phyloP scores from a whole-genome alignment of 768 basidiomycete species.

The Tricholoma bakamatsutake region DNA sequence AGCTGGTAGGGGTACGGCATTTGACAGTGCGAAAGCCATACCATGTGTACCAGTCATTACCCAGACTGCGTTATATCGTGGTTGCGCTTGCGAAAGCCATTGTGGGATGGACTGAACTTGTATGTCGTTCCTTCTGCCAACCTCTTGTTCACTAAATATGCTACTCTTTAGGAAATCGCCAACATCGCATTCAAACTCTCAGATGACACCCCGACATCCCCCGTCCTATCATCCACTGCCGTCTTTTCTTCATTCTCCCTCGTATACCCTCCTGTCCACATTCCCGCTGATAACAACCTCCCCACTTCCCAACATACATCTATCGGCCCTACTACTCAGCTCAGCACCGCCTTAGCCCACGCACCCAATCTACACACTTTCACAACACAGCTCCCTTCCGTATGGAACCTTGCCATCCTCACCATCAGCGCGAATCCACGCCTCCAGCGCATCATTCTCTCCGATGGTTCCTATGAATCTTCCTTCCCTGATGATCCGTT shows the following conservation, averaged over 20 bases:
- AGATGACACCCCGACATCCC: slow-evolving; percentile 29
- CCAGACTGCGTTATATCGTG: slow-evolving; percentile 39
- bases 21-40: slow-evolving; percentile 48
- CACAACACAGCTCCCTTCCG: slow-evolving; percentile 46
- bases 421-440: slow-evolving; percentile 41
- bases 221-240: slow-evolving; percentile 10
- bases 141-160: neutral
- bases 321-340: slow-evolving; percentile 26
- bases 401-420: slow-evolving; percentile 54
- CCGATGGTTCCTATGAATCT: slow-evolving; percentile 12
- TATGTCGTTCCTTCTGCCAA: slow-evolving; percentile 26
- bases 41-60: slow-evolving; percentile 49
- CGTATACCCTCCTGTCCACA: neutral
- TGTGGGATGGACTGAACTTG: slow-evolving; percentile 37
- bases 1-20: slow-evolving; percentile 32
- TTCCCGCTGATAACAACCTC: neutral
- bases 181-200: slow-evolving; percentile 54
- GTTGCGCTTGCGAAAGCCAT: slow-evolving; percentile 41
- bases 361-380: slow-evolving; percentile 41
- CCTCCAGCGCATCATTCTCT: slow-evolving; percentile 40
- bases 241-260: slow-evolving; percentile 11
- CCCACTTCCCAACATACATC: neutral
- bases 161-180: slow-evolving; percentile 37
- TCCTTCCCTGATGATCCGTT: neutral
- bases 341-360: slow-evolving; percentile 32